Base-by-base conservation (phyloP, 352 stramenopile species). In the Phytophthora foliorum region DNA sequence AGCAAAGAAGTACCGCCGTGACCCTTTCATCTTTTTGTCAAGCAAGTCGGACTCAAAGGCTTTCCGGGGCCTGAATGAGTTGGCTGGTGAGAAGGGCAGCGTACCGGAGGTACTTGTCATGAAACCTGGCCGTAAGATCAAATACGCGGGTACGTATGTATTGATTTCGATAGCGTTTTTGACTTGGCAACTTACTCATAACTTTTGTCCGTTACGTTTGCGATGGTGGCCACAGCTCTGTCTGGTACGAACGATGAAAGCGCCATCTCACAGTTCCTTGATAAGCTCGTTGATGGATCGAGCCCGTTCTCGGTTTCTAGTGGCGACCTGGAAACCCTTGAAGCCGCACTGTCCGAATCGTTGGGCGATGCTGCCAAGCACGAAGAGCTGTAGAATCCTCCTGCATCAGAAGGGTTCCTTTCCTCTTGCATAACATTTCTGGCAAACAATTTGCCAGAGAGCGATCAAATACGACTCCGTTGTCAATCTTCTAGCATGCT, bases 1-100 rank as follows among this genome's bases (percentile, higher is more conserved):
- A 24, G 88, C 88, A 13, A 93, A 93, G 71, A 81, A 81, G n/a
- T 93, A 93, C 69, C 85, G 87, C 19, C 87, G 88, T 19, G 84
- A 93, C 44, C 84, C 86, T 34, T 88, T 95, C 55, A 70, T 58
- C 6, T 93, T 95, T 59, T 63, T 90, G 27, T 77, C 71, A 2
- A 72, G 80, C 46, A 70, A 71, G 24, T 52, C 62, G n/a, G 72
- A 77, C 17, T 67, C 65, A 1, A 29, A 50, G n/a, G 49, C 73
- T 8, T 90, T 91, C 53, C 48, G 72, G 58, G 69, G 77, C 25
- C 59, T 92, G 31, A 64, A 51, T 32, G 63, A 54, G 11, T 86
- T 86, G 27, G 34, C 86, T 16, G 81, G 72, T 0, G 65, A 71
- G 27, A 57, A 68, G 6, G 29, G 46, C 16, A 70, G 67, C 24